Evolutionary conservation across 352 stramenopile genomes (phyloP), one percentile per base, ranked within the genome.

Genomic region (Globisporangium middletonii): DNA sequence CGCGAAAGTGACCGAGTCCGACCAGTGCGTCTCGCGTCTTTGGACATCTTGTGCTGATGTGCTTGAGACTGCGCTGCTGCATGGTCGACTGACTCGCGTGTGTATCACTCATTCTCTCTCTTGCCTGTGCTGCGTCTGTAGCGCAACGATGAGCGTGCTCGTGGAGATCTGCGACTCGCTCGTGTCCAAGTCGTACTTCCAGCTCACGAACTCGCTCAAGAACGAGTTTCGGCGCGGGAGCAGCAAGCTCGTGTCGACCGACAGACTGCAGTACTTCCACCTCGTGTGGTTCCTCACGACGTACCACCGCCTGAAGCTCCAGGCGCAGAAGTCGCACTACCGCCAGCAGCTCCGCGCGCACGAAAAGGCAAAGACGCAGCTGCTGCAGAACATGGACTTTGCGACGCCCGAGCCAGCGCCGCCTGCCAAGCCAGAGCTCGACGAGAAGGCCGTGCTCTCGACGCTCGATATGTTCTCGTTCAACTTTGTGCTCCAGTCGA

Each of bases 391-490:
- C 38, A 58, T 90, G 56, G 77, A 87, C 55, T 75, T 86, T 44
- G 71, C 75, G 2, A 77, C 72, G 6, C 56, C 71, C 12, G 65
- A 60, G 27, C 71, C 77, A n/a, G 41, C 62, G 27, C 30, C 65
- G 27, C 71, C 76, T 4, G 52, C 68, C 27, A 85, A 80, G 50
- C 79, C 81, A 16, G 63, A 68, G 4, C 83, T 85, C 27, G 73
- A 92, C 56, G 83, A 93, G 53, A 93, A 92, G 57, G 77, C 83
- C 1, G 79, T 92, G 54, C 68, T 95, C 30, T 86, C 83, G 19
- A 92, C 85, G 11, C 68, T 95, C 47, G 85, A 95, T 73, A 95
- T 95, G 85, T 95, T 95, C 63, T 95, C 85, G 11, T 95, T 95
- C 71, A 95, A 95, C 59, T 95, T 95, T 50, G 79, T 95, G 16